phyloP scores from a whole-genome alignment of 1,284 basidiomycete genomes.

The Naganishia liquefaciens region DNA sequence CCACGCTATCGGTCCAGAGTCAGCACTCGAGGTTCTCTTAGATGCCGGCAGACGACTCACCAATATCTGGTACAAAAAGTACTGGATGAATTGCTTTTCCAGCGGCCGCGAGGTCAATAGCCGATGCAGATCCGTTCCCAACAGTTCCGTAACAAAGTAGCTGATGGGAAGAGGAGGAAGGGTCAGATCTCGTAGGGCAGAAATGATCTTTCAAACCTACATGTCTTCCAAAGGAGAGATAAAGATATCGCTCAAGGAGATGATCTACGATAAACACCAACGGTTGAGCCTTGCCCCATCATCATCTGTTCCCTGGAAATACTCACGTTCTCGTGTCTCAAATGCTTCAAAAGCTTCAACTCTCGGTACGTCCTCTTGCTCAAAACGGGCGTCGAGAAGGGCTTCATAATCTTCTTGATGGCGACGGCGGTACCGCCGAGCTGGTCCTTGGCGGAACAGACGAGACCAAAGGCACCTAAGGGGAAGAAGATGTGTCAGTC shows the following conservation, averaged over 20 bases:
- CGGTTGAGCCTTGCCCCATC: neutral
- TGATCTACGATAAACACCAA: conserved; percentile 66
- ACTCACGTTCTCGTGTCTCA: conserved; percentile 93
- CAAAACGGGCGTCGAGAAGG: conserved; percentile 96
- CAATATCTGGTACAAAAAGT: conserved; percentile 98
- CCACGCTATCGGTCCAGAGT: conserved; percentile 65
- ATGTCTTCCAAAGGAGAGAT: conserved; percentile 98
- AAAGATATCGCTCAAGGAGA: conserved; percentile 97
- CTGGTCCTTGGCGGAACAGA: conserved; percentile 97
- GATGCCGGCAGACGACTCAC: conserved; percentile 56
- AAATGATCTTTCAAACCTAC: too few species aligned
- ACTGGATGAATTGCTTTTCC: conserved; percentile 99
- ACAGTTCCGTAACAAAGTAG: conserved; percentile 99
- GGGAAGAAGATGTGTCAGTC: conserved; percentile 35
- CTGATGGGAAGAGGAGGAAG: conserved; percentile 57
- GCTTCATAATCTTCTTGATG: conserved; percentile 99
- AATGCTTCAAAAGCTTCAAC: conserved; percentile 97
- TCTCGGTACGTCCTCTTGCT: conserved; percentile 97
- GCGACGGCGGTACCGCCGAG: conserved; percentile 91
- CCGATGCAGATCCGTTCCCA: conserved; percentile 96
- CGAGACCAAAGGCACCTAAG: conserved; percentile 87
- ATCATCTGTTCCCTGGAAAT: neutral
- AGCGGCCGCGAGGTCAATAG: conserved; percentile 92
- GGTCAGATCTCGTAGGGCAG: neutral
- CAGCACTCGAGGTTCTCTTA: neutral